A percentile compares a stretch with the other conserved stretches of the same genome.
Evolutionary conservation across 2,329 filamentous ascomycete species (phyloP).

Genomic region (Ceratocystis diversiconidia): DNA sequence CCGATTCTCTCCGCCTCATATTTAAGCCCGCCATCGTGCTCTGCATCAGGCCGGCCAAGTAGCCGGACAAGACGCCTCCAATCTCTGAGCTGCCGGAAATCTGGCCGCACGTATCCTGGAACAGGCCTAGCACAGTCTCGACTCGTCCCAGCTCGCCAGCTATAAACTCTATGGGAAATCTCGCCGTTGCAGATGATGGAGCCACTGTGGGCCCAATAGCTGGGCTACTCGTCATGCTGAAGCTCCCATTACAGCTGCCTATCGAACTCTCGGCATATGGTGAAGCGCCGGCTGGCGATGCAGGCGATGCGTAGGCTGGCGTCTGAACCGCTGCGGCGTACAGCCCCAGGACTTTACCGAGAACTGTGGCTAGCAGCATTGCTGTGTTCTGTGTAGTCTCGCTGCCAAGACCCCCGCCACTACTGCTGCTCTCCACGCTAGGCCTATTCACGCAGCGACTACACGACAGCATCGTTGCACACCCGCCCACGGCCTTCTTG

Average conservation of each 20-base stretch:
- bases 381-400: conserved; percentile 29
- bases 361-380: conserved; percentile 37
- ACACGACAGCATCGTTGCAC: conserved; percentile 34
- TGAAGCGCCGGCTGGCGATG: not conserved
- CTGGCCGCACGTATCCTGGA: conserved; percentile 33
- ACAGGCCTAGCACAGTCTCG: conserved; percentile 33
- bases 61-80: conserved; percentile 29
- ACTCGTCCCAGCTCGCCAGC: conserved; percentile 32
- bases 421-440: conserved; percentile 19
- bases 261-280: not conserved
- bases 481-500: conserved; percentile 35
- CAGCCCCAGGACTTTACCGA: conserved; percentile 29
- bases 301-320: not conserved
- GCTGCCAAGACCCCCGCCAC: not conserved
- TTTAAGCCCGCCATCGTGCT: conserved; percentile 31
- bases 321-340: not conserved
- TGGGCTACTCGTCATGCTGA: not conserved
- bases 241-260: not conserved
- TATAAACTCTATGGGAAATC: conserved; percentile 12
- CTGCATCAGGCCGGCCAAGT: conserved; percentile 32
- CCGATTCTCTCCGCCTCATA: conserved; percentile 25
- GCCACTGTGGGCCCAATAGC: not conserved
- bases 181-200: not conserved
- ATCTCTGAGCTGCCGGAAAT: conserved; percentile 29
- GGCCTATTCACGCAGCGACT: conserved; percentile 31